Base-by-base conservation (phyloP, 2,329 filamentous ascomycete genomes). In the Hypoxylon sp. region DNA sequence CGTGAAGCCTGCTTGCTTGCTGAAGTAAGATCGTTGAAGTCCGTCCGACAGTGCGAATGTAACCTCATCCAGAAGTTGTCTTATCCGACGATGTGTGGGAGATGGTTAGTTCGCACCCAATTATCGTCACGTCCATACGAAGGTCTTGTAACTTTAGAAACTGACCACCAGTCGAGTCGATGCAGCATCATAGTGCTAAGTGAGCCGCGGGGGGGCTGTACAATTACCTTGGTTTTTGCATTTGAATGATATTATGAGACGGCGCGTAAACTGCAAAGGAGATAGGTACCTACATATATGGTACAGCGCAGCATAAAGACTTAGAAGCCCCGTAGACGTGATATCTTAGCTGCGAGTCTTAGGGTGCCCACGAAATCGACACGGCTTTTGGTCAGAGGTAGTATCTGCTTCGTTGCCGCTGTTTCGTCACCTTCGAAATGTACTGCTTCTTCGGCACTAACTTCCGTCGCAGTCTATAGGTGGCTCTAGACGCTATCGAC, bases 351-450 rank as follows among this genome's bases (percentile, higher is more conserved):
- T 17, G 65, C 59, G 13, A 68, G 62, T 48, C 56, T 39, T 2
- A 69, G 65, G 22, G 48, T 62, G 17, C 67, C 67, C 3, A 69
- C 67, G 32, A 69, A 75, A 51, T 74, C 79, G 1, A 77, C 20
- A 3, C 60, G 52, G 2, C 69, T 65, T 1, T 62, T 58, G 0
- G 78, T 80, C 1, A 66, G 68, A 20, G 68, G 55, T 46, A 72
- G 55, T 15, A 77, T 59, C 41, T 64, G n/a, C 22, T 53, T 24
- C 6, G 39, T 37, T 11, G 63, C 56, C 2, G n/a, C 28, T 17
- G 49, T 19, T 6, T 53, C 56, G 17, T 61, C 53, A 41, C 53
- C 62, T 3, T 49, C 20, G 54, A 59, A 66, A 2, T 58, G 56
- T 4, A 62, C 37, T 1, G 46, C 37, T n/a, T 64, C 54, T 22